These are phyloP conservation scores for Gentiana dahurica DNA, from an alignment of 257 asterid genomes.

Conservation along the genomic window DNA sequence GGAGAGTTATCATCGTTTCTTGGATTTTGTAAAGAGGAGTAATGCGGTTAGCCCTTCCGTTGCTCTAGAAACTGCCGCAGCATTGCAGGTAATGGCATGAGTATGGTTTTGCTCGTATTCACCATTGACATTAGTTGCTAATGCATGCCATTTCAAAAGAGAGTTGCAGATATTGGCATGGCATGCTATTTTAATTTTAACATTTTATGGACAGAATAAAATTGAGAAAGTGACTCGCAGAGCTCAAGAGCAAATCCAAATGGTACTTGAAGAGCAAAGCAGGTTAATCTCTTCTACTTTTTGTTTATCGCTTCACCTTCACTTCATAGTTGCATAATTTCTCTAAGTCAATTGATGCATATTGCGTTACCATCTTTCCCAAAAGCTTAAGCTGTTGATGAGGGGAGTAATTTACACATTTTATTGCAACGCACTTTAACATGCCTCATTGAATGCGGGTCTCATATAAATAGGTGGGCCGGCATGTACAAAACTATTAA, in stretches of 20 bases:
- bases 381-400: too few species aligned
- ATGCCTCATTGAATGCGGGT: too few species aligned
- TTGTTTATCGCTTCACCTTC: not conserved
- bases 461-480: too few species aligned
- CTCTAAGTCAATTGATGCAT: too few species aligned
- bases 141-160: too few species aligned
- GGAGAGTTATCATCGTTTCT: constrained; percentile 85
- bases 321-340: constrained; percentile 2
- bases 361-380: too few species aligned
- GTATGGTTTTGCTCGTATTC: not conserved
- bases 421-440: too few species aligned
- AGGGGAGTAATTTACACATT: too few species aligned
- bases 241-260: constrained; percentile 98
- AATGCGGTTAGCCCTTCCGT: constrained; percentile 88
- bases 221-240: constrained; percentile 89
- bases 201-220: constrained; percentile 53
- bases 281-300: constrained; percentile 36
- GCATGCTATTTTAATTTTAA: constrained; percentile 12
- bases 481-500: too few species aligned
- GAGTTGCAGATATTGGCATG: not conserved
- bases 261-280: constrained; percentile 96
- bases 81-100: constrained; percentile 62
- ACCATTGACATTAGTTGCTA: too few species aligned
- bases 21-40: constrained; percentile 83
- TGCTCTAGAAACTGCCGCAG: constrained; percentile 94